Conservation (phyloP, 2,329 filamentous ascomycete genomes). For the Fusarium sp. region DNA sequence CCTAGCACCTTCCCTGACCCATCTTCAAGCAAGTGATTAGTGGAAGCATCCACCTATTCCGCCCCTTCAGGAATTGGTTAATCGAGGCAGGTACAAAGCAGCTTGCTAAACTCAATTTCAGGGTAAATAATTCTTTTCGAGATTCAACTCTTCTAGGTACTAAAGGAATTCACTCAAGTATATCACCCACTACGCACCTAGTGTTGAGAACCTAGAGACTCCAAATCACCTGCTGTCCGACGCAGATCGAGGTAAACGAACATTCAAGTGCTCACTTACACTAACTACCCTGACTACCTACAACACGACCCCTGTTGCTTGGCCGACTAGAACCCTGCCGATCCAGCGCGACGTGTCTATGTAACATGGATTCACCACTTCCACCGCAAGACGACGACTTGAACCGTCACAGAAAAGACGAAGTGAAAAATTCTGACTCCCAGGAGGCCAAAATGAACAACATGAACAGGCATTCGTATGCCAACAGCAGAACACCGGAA, state of each 20-base stretch:
- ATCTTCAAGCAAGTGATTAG: constrained; percentile 17
- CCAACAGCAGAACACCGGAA: constrained; percentile 54
- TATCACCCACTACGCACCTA: not conserved
- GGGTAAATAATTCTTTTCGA: not conserved
- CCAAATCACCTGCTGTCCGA: not conserved
- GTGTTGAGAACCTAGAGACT: not conserved
- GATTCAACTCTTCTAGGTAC: not conserved
- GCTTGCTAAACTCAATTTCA: not conserved
- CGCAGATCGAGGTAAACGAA: not conserved
- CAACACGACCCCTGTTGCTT: constrained; percentile 37
- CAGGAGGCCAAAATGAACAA: constrained; percentile 41
- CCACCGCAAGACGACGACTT: constrained; percentile 35
- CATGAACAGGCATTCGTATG: constrained; percentile 32
- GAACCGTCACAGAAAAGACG: constrained; percentile 25
- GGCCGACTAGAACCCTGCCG: constrained; percentile 33
- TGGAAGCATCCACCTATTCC: constrained; percentile 3
- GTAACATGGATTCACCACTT: constrained; percentile 36
- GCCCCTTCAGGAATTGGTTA: not conserved
- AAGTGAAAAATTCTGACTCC: constrained; percentile 18
- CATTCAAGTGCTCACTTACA: constrained; percentile 2
- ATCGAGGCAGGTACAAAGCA: constrained; percentile 5
- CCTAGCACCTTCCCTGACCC: not conserved
- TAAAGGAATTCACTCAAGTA: not conserved
- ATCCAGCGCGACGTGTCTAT: constrained; percentile 23
- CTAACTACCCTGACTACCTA: not conserved